Conservation (phyloP, 73 alveolate genomes). For the Paramecium tetraurelia region DNA sequence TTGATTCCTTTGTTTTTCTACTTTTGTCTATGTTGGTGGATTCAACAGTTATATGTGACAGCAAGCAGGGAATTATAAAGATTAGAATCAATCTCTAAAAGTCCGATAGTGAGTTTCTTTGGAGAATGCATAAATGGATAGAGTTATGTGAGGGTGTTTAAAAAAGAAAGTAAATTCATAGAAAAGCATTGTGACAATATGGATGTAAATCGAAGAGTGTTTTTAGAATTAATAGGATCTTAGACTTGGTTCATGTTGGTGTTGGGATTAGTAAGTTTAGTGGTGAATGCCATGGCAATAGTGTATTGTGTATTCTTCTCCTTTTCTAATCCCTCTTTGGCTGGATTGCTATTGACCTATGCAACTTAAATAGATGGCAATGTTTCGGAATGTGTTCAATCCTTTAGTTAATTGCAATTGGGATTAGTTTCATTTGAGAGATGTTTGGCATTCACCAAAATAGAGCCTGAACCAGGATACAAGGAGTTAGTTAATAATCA, state of each 20-base stretch:
- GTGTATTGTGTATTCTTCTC: slow-evolving; percentile 30
- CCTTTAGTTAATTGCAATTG: slow-evolving; percentile 76
- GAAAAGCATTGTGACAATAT: slow-evolving; percentile 42
- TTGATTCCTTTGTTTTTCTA: slow-evolving; percentile 29
- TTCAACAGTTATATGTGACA: slow-evolving; percentile 68
- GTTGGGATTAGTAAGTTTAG: background rate
- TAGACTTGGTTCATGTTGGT: slow-evolving; percentile 26
- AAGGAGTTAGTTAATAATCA: background rate
- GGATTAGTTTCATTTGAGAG: slow-evolving; percentile 86
- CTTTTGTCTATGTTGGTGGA: slow-evolving; percentile 46
- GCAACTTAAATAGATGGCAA: slow-evolving; percentile 71
- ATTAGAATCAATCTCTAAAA: slow-evolving; percentile 76
- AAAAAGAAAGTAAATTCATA: background rate
- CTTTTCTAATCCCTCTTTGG: slow-evolving; percentile 69
- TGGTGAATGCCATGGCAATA: background rate
- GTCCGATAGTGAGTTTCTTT: slow-evolving; percentile 79
- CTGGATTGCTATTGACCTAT: slow-evolving; percentile 75
- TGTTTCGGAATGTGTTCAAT: slow-evolving; percentile 70
- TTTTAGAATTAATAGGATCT: slow-evolving; percentile 15
- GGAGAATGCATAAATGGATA: slow-evolving; percentile 76
- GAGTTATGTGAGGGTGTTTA: slow-evolving; percentile 76
- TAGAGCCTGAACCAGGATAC: slow-evolving; percentile 66
- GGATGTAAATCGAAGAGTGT: slow-evolving; percentile 48
- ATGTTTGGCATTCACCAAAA: slow-evolving; percentile 74
- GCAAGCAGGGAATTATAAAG: slow-evolving; percentile 83